Evolutionary conservation across 352 stramenopile genomes (phyloP).

Genomic region (Nothophytophthora sp.): DNA sequence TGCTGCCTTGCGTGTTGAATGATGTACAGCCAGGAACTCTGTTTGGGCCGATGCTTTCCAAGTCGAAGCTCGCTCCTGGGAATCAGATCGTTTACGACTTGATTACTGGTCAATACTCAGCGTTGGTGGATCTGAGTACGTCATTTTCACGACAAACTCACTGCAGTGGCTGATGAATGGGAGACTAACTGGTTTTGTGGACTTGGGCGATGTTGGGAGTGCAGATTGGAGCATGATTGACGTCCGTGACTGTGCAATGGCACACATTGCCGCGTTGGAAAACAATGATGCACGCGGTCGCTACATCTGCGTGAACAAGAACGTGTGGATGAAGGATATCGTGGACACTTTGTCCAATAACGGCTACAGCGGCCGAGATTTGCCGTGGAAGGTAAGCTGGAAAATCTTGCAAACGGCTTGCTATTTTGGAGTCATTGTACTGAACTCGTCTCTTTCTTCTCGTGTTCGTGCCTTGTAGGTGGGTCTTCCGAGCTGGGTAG

Average conservation of each 20-base stretch:
- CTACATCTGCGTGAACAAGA: conserved; percentile 88
- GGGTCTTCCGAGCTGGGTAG: conserved; percentile 83
- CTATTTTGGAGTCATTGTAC: not conserved
- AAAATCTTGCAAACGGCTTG: not conserved
- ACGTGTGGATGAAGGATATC: conserved; percentile 88
- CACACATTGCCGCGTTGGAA: conserved; percentile 81
- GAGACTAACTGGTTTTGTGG: not conserved
- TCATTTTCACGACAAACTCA: not conserved
- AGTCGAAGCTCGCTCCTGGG: conserved; percentile 79
- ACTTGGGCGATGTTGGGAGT: no score
- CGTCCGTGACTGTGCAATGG: conserved; percentile 81
- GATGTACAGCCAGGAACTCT: conserved; percentile 71
- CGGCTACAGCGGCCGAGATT: conserved; percentile 83
- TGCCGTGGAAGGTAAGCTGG: conserved; percentile 67
- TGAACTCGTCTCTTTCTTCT: not conserved
- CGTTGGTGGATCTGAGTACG: conserved; percentile 83
- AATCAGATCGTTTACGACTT: conserved; percentile 90
- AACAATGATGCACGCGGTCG: conserved; percentile 81
- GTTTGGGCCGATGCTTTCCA: conserved; percentile 81
- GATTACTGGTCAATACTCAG: conserved; percentile 86
- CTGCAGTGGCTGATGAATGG: not conserved
- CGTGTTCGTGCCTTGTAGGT: conserved; percentile 22
- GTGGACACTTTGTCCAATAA: conserved; percentile 85
- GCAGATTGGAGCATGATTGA: conserved; percentile 87
- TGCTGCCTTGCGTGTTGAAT: not conserved